Conservation (phyloP, 73 alveolate genomes). For the Paramecium biaurelia region DNA sequence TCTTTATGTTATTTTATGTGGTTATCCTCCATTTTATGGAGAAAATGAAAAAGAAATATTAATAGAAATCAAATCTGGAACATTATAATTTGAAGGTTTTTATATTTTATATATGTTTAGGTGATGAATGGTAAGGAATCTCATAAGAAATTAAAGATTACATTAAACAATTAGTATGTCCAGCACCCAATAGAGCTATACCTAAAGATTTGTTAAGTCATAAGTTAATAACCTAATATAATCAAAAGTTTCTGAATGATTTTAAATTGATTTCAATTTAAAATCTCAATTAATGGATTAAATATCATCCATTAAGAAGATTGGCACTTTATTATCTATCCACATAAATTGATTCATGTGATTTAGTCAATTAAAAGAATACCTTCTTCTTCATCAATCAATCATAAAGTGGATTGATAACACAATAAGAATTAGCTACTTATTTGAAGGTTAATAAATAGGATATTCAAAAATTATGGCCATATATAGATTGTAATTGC, state of each 20-base stretch:
- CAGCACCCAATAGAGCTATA: not conserved
- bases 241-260: not conserved
- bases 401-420: constrained; percentile 27
- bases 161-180: not conserved
- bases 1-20: constrained; percentile 6
- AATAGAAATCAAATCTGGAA: not conserved
- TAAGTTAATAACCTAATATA: not conserved
- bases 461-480: not conserved
- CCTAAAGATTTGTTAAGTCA: not conserved
- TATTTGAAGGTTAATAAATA: not conserved
- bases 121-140: constrained; percentile 29
- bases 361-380: not conserved
- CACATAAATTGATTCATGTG: constrained; percentile 17
- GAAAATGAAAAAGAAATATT: constrained; percentile 38
- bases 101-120: not conserved
- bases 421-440: constrained; percentile 15
- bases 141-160: constrained; percentile 33
- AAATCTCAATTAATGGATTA: not conserved
- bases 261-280: not conserved
- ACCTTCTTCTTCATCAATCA: not conserved
- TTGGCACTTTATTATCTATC: not conserved
- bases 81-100: not conserved
- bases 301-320: constrained; percentile 28
- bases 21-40: constrained; percentile 43
- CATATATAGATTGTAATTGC: not conserved